Conservation (phyloP, 225 moss, liverwort and hornwort species). For the Straminergon stramineum region DNA sequence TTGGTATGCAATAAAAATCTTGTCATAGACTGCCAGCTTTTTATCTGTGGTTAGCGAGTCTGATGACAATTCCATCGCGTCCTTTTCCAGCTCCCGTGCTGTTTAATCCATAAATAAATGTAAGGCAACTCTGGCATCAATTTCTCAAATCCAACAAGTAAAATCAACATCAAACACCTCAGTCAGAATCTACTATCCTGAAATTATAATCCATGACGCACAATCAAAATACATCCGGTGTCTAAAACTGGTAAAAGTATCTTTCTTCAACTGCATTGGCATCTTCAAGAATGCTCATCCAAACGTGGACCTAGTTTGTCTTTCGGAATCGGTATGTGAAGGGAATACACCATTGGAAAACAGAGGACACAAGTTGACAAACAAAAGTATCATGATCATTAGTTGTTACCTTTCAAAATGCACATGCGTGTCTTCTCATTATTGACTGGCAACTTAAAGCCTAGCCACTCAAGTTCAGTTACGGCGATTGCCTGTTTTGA, state of each 20-base stretch:
- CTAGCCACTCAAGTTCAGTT: constrained; percentile 93
- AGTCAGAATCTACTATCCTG: neutral
- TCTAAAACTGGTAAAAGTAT: neutral
- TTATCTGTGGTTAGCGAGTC: constrained; percentile 60
- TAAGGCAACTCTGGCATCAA: neutral
- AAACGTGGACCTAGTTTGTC: neutral
- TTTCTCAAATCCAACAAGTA: neutral
- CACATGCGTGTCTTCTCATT: constrained; percentile 89
- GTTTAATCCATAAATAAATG: constrained; percentile 8
- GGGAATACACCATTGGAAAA: neutral
- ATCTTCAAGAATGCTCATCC: neutral
- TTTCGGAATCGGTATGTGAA: neutral
- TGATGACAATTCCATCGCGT: constrained; percentile 38
- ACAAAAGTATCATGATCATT: neutral
- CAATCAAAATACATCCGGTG: neutral
- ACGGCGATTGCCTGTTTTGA: constrained; percentile 73
- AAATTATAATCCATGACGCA: neutral
- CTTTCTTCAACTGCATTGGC: neutral
- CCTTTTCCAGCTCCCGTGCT: constrained; percentile 89
- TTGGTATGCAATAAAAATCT: constrained; percentile 85
- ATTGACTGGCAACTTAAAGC: constrained; percentile 70
- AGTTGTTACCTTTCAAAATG: constrained; percentile 69
- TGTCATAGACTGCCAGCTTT: constrained; percentile 80
- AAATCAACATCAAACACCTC: neutral
- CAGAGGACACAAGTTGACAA: neutral